These are phyloP conservation scores for Sphagnum magellanicum DNA, from an alignment of 228 moss, liverwort and hornwort species.

Conservation along the genomic window DNA sequence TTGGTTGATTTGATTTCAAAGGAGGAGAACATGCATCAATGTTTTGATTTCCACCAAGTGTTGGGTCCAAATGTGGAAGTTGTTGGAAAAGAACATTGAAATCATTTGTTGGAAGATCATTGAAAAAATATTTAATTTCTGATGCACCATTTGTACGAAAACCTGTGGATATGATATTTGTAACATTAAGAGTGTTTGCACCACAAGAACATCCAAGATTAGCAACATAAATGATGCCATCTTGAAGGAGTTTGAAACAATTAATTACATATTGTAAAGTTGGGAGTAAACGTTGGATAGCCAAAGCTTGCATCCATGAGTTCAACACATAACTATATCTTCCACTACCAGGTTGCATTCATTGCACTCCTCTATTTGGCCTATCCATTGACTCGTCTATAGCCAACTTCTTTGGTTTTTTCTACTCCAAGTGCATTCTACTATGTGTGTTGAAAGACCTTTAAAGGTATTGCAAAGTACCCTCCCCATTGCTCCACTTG, in stretches of 20 bases:
- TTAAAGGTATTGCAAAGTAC: too few species aligned
- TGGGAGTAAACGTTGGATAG: background rate
- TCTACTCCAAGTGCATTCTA: too few species aligned
- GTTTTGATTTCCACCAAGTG: background rate
- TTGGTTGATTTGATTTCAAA: too few species aligned
- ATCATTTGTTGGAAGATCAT: conserved; percentile 32
- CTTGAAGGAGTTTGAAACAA: conserved; percentile 3
- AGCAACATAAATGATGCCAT: conserved; percentile 18
- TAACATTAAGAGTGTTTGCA: conserved; percentile 22
- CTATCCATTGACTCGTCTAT: too few species aligned
- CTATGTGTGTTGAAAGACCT: too few species aligned
- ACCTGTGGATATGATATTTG: conserved; percentile 11
- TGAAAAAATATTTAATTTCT: conserved; percentile 37
- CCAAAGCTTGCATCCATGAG: too few species aligned
- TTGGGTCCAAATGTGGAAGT: conserved; percentile 1
- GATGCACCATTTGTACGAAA: conserved; percentile 1
- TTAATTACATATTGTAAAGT: conserved; percentile 15
- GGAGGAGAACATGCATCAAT: background rate
- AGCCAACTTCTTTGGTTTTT: too few species aligned
- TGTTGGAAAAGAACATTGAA: conserved; percentile 29
- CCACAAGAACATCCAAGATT: conserved; percentile 44
- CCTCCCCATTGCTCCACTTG: too few species aligned
- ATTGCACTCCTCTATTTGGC: too few species aligned
- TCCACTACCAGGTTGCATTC: too few species aligned
- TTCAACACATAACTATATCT: too few species aligned